Evolutionary conservation across 331 rosid species (phyloP).

Genomic region (Ulmus americana): DNA sequence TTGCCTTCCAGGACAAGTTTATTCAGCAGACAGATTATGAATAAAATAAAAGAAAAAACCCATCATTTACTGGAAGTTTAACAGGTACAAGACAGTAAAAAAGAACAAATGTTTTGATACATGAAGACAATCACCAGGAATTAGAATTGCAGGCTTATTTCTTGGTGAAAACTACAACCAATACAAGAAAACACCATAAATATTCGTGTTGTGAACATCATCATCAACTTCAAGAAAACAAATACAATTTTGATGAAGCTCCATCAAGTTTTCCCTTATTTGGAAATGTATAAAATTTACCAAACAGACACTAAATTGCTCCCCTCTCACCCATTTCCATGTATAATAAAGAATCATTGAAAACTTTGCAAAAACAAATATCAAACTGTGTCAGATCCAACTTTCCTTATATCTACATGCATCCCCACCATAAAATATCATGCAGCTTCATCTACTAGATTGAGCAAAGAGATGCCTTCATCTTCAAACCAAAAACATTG

Average conservation of each 20-base stretch:
- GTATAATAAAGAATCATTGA: conserved; percentile 28
- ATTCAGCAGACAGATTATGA: too few species aligned
- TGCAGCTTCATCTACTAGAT: not conserved
- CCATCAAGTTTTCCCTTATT: conserved; percentile 14
- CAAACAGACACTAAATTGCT: conserved; percentile 6
- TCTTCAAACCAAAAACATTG: conserved; percentile 2
- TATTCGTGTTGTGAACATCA: not conserved
- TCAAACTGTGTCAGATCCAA: conserved; percentile 20
- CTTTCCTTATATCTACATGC: conserved; percentile 34
- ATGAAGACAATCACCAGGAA: not conserved
- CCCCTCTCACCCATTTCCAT: conserved; percentile 14
- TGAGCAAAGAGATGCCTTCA: conserved; percentile 4
- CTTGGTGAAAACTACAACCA: conserved; percentile 1
- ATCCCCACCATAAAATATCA: conserved; percentile 14
- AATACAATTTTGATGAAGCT: not conserved
- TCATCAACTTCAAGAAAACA: not conserved
- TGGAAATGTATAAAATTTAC: not conserved
- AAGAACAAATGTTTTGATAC: too few species aligned
- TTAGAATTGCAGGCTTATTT: not conserved
- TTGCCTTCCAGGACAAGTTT: too few species aligned
- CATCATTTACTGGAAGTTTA: not conserved
- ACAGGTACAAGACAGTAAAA: not conserved
- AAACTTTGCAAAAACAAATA: conserved; percentile 28
- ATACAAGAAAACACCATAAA: not conserved
- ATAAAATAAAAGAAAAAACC: not conserved